Base-by-base conservation (phyloP, 805 yeast species). In the Candida nonsorbophila region DNA sequence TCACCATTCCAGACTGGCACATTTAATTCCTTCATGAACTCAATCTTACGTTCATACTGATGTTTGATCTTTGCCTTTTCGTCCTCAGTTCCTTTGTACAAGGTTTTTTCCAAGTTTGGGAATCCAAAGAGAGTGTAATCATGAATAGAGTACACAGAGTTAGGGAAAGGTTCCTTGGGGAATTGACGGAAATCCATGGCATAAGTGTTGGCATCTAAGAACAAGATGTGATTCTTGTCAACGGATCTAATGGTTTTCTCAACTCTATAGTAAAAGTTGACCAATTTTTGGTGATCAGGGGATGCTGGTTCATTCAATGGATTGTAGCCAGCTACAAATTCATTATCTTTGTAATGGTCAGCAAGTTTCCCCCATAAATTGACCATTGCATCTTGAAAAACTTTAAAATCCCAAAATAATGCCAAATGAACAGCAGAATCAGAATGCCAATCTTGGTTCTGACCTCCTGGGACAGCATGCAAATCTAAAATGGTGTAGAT, bases 1-100 rank as follows among this genome's bases (percentile, higher is more conserved):
- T 70, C 72, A 17, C 75, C 75, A 44, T 68, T 67, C 76, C 76
- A 70, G 12, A 69, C 72, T 3, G 76, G 74, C 7, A 68, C 71
- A 9, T 57, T 43, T 34, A 53, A 41, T 20, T 54, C 37, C 22
- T 38, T 41, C 62, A 64, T 64, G 45, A 55, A 65, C 36, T 66
- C 65, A 35, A 69, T 44, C 44, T 70, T 70, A 27, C 72, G 45
- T 22, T 58, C 47, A 41, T 65, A 70, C 38, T 58, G 67, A n/a
- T 32, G 30, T 31, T 50, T 39, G 30, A 70, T 38, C 41, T 58
- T 62, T 19, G 34, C 50, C 29, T 40, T 45, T 38, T 70, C 62
- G 20, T 47, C 64, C 1, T 30, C 51, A 7, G 58, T 41, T 13
- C 70, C 68, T 10, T 37, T 17, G 40, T 65, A 69, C 22, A 51